Evolutionary conservation across 495 filamentous ascomycete genomes (phyloP).

Genomic region (Lasiosphaeria hispida): DNA sequence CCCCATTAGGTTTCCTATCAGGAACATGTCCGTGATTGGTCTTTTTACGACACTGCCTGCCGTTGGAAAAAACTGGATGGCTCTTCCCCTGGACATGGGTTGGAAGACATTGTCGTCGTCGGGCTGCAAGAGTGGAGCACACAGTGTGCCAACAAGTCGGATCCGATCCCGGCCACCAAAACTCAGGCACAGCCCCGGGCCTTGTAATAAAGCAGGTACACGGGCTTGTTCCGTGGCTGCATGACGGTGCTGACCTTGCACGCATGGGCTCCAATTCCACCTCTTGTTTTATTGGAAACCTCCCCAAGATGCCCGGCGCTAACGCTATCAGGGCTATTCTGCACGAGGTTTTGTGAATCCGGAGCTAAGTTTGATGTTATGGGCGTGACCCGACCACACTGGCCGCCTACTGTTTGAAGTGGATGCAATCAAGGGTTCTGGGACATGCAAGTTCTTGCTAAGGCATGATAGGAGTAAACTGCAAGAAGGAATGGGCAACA

Average conservation of each 20-base stretch:
- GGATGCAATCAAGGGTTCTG: constrained; percentile 14
- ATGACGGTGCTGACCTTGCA: constrained; percentile 16
- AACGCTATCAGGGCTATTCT: constrained; percentile 48
- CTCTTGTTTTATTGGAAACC: constrained; percentile 14
- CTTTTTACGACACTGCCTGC: constrained; percentile 19
- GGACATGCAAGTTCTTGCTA: constrained; percentile 9
- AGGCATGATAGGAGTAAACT: not conserved
- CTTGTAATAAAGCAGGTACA: too few species aligned
- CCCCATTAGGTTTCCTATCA: constrained; percentile 17
- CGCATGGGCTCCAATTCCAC: constrained; percentile 24
- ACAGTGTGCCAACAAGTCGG: not conserved
- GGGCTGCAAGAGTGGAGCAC: constrained; percentile 5
- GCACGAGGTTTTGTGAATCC: constrained; percentile 46
- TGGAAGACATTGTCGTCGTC: constrained; percentile 16
- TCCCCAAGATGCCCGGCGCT: constrained; percentile 38
- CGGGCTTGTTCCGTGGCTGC: not conserved
- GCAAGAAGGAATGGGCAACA: not conserved
- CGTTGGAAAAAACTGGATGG: constrained; percentile 26
- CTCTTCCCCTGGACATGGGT: constrained; percentile 14
- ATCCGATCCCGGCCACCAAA: not conserved
- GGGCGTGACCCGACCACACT: constrained; percentile 9
- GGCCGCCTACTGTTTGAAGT: constrained; percentile 12
- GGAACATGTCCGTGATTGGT: constrained; percentile 15
- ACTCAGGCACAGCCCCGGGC: too few species aligned
- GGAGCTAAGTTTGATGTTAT: constrained; percentile 5